phyloP scores from a whole-genome alignment of 2,329 filamentous ascomycete genomes.

The Pseudopyricularia javanii region DNA sequence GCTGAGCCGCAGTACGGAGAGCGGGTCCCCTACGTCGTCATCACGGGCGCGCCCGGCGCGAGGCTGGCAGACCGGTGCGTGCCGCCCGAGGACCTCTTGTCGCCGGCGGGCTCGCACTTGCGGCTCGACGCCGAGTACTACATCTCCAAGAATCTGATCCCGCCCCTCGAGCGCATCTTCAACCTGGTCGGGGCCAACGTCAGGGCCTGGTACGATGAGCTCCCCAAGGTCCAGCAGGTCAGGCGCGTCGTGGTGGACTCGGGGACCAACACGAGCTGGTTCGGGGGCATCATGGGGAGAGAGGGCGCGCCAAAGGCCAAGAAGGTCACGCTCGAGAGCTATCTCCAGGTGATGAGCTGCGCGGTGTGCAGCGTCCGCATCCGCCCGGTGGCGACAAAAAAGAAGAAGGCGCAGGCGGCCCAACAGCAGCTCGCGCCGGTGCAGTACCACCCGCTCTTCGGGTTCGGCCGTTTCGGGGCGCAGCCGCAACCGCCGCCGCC shows the following conservation, averaged over 20 bases:
- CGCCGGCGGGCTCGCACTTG: constrained; percentile 50
- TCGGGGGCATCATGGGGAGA: constrained; percentile 4
- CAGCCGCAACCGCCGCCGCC: background rate
- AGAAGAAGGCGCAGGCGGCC: background rate
- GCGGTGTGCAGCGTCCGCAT: constrained; percentile 58
- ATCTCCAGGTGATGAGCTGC: constrained; percentile 73
- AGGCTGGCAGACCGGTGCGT: constrained; percentile 83
- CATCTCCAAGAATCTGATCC: constrained; percentile 89
- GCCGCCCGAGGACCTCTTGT: constrained; percentile 68
- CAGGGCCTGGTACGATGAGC: constrained; percentile 84
- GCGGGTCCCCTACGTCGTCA: constrained; percentile 85
- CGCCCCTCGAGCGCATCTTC: constrained; percentile 90
- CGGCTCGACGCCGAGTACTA: constrained; percentile 93
- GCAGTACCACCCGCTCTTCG: background rate
- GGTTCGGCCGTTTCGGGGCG: background rate
- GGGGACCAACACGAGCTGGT: background rate
- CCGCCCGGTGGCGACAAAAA: constrained; percentile 6
- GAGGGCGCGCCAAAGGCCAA: constrained; percentile 14
- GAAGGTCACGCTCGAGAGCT: constrained; percentile 81
- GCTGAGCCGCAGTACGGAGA: constrained; percentile 91
- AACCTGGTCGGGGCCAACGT: constrained; percentile 86
- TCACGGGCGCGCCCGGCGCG: constrained; percentile 77
- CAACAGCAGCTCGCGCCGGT: background rate
- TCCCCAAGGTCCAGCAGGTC: constrained; percentile 80
- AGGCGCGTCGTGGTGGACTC: constrained; percentile 29